Percentiles rank a stretch among this genome's conserved stretches.
Evolutionary conservation across 495 filamentous ascomycete genomes (phyloP).

Genomic region (Trichoderma orchidacearum): DNA sequence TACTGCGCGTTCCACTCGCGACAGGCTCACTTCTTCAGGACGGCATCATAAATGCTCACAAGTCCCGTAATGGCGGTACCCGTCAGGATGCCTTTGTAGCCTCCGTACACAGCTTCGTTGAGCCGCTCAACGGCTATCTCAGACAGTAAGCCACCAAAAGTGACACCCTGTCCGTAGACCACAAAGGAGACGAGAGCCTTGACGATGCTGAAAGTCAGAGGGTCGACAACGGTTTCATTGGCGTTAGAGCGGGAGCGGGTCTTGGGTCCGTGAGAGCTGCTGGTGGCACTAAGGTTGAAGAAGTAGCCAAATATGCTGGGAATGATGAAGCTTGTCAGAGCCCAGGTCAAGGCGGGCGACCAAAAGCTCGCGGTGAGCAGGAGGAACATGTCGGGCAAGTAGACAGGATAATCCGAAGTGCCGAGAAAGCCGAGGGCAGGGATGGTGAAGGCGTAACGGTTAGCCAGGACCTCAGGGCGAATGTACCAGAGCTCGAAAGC

Average conservation of each 20-base stretch:
- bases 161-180: constrained; percentile 59
- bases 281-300: constrained; percentile 57
- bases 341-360: constrained; percentile 68
- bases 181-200: constrained; percentile 70
- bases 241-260: constrained; percentile 12
- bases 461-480: constrained; percentile 47
- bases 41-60: constrained; percentile 68
- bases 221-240: constrained; percentile 53
- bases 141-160: constrained; percentile 48
- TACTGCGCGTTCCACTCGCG: background rate
- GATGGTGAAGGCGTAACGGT: constrained; percentile 55
- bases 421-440: constrained; percentile 44
- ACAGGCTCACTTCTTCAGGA: constrained; percentile 52
- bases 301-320: constrained; percentile 69
- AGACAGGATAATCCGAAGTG: constrained; percentile 35
- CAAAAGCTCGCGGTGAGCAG: constrained; percentile 72
- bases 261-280: constrained; percentile 11
- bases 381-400: constrained; percentile 68
- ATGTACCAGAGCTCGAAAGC: constrained; percentile 50
- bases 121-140: constrained; percentile 44
- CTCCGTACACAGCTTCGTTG: constrained; percentile 53
- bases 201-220: constrained; percentile 74
- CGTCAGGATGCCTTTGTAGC: constrained; percentile 54
- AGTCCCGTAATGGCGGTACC: constrained; percentile 58
- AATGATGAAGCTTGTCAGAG: constrained; percentile 51